Evolutionary conservation across 1,284 basidiomycete genomes (phyloP).

Genomic region (Malassezia arunalokei): DNA sequence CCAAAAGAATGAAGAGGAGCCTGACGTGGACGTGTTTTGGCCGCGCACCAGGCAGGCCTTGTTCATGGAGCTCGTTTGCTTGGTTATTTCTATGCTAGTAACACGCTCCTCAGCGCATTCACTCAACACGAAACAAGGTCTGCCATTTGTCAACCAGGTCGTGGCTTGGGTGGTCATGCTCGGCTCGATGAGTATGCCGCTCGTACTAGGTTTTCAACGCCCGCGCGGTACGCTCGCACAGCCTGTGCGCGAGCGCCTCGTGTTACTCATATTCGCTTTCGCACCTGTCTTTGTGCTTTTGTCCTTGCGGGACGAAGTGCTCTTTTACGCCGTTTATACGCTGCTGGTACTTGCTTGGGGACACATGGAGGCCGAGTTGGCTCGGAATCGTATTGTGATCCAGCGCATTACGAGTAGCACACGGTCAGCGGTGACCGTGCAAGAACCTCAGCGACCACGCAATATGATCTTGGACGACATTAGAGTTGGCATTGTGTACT

Average conservation of each 20-base stretch:
- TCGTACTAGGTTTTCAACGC: conserved; percentile 26
- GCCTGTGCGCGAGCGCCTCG: conserved; percentile 35
- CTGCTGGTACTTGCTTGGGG: conserved; percentile 60
- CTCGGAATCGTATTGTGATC: background rate
- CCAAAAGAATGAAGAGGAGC: background rate
- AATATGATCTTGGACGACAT: conserved; percentile 57
- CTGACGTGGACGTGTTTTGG: conserved; percentile 9
- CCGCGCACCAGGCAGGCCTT: conserved; percentile 22
- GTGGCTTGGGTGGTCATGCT: conserved; percentile 58
- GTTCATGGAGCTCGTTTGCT: conserved; percentile 34
- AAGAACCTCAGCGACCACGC: conserved; percentile 4
- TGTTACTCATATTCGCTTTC: conserved; percentile 51
- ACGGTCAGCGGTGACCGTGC: background rate
- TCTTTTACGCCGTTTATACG: conserved; percentile 65
- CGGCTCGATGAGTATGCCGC: conserved; percentile 22
- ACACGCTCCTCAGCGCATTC: conserved; percentile 53
- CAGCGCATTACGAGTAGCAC: background rate
- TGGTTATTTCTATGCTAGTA: conserved; percentile 50
- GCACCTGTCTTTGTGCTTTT: conserved; percentile 67
- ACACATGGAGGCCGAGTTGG: conserved; percentile 53
- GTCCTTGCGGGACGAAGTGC: conserved; percentile 67
- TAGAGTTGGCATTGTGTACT: conserved; percentile 65
- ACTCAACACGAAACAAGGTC: conserved; percentile 58
- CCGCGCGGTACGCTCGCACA: conserved; percentile 43
- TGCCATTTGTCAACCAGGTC: conserved; percentile 57